phyloP scores from a whole-genome alignment of 352 stramenopile genomes.

The Phytophthora pinifolia region DNA sequence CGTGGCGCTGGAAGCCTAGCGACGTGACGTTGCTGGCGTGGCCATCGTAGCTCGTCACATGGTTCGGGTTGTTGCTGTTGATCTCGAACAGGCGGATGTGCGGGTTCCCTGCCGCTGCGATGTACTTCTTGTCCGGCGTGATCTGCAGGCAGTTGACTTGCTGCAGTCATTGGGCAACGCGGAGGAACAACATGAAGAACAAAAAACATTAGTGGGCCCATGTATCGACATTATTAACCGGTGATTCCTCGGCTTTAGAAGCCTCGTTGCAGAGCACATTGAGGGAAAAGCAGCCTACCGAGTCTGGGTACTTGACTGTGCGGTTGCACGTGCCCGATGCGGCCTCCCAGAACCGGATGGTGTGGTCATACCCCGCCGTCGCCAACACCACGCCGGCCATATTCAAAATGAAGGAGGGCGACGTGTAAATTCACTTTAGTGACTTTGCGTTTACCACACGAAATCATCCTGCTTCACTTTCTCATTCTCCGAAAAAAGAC shows the following conservation, averaged over 20 bases:
- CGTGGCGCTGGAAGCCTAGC: constrained; percentile 97
- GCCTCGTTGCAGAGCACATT: not conserved
- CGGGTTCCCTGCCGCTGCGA: constrained; percentile 97
- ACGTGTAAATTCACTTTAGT: constrained; percentile 2
- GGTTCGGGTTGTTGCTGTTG: constrained; percentile 95
- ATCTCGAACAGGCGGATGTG: constrained; percentile 98
- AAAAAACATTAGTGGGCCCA: not conserved
- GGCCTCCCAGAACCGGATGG: constrained; percentile 98
- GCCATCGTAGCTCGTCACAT: constrained; percentile 95
- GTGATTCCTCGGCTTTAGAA: constrained; percentile 2
- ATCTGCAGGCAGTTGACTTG: constrained; percentile 98
- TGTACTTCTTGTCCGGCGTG: constrained; percentile 96
- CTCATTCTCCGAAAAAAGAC: constrained; percentile 1
- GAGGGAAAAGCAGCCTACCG: constrained; percentile 41
- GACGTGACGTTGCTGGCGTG: constrained; percentile 97
- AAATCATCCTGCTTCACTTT: constrained; percentile 9
- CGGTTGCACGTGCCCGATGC: constrained; percentile 94
- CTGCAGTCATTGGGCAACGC: constrained; percentile 11
- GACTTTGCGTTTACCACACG: not conserved
- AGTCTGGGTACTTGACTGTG: constrained; percentile 96
- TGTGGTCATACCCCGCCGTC: constrained; percentile 97
- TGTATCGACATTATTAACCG: constrained; percentile 2
- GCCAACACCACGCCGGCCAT: constrained; percentile 95
- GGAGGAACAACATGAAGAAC: not conserved
- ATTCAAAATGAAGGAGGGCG: constrained; percentile 7